Evolutionary conservation across 192 early-diverging fungal species (phyloP), one percentile per base, ranked within the genome.

Genomic region (Backusella circina): DNA sequence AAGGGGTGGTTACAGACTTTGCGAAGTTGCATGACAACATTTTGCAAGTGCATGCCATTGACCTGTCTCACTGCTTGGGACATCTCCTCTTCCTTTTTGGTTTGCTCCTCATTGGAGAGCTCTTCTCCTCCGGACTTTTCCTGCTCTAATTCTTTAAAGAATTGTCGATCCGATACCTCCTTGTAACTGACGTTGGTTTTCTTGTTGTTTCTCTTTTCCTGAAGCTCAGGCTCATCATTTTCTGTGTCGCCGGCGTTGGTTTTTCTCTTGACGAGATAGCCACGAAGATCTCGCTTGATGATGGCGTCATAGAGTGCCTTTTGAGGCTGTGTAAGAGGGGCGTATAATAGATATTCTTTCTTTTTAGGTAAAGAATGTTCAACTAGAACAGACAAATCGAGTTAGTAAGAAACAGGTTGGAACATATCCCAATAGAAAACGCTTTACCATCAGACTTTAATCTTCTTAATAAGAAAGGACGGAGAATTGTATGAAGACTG

Each of bases 1-100:
- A 95, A 96, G n/a, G 95, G 95, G 76, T 97, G 95, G 81, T 95
- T 94, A 84, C 94, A 96, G 66, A 93, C 89, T 74, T 97, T 97
- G 79, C 95, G 89, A 65, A 97, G 78, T 82, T 97, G 95, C 95
- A 97, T 97, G 2, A 93, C 91, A 44, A 93, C 82, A 74, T 96
- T 96, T 82, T 94, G 92, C 41, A 99, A 76, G 61, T 93, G 89
- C 75, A 94, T 90, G 71, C 90, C 89, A 26, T 84, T 90, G 32
- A 94, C 89, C 9, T 82, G 74, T 44, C 83, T 87, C 1, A 76
- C 23, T 1, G 74, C 79, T 3, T 33, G 54, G 2, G 21, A 31
- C 67, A 51, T 37, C 2, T 75, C 73, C 2, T 51, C 70, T 41
- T 75, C 68, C 64, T 76, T 80, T 28, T 70, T 68, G 21, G 73